These are phyloP conservation scores for Escallonia herrerae DNA, from an alignment of 129 eudicot species.

Conservation along the genomic window DNA sequence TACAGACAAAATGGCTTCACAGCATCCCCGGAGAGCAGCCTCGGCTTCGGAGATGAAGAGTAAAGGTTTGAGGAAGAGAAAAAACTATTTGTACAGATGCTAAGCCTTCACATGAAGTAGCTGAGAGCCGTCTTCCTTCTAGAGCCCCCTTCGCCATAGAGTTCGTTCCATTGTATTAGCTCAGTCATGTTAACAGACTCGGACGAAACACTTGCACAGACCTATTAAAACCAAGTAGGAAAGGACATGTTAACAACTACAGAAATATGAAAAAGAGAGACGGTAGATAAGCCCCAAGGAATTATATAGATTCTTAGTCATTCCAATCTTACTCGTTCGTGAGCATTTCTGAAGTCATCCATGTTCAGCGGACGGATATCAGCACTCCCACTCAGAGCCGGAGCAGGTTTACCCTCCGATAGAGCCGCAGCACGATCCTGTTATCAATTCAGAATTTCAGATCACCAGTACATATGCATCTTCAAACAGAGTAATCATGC, in stretches of 20 bases:
- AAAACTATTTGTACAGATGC: constrained; percentile 14
- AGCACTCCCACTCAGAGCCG: constrained; percentile 67
- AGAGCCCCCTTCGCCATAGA: constrained; percentile 90
- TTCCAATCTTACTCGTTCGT: constrained; percentile 49
- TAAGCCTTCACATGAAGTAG: constrained; percentile 63
- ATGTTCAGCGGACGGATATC: constrained; percentile 74
- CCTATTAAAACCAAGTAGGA: constrained; percentile 27
- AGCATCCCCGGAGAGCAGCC: constrained; percentile 10
- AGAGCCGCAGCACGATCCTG: constrained; percentile 76
- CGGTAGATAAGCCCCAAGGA: no score
- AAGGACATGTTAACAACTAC: neutral
- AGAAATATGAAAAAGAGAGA: no score
- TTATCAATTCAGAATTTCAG: constrained; percentile 8
- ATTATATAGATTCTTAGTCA: neutral
- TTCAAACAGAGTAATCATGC: neutral
- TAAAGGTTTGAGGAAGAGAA: neutral
- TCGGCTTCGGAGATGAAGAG: constrained; percentile 1
- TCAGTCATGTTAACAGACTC: constrained; percentile 81
- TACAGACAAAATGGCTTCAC: constrained; percentile 37
- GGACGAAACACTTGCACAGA: constrained; percentile 80
- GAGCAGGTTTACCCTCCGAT: constrained; percentile 74
- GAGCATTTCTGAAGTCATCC: constrained; percentile 80
- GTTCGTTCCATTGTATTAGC: constrained; percentile 86
- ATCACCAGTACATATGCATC: neutral
- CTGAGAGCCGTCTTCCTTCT: constrained; percentile 67